Evolutionary conservation across 495 filamentous ascomycete species (phyloP).

Genomic region (Bombardia bombarda): DNA sequence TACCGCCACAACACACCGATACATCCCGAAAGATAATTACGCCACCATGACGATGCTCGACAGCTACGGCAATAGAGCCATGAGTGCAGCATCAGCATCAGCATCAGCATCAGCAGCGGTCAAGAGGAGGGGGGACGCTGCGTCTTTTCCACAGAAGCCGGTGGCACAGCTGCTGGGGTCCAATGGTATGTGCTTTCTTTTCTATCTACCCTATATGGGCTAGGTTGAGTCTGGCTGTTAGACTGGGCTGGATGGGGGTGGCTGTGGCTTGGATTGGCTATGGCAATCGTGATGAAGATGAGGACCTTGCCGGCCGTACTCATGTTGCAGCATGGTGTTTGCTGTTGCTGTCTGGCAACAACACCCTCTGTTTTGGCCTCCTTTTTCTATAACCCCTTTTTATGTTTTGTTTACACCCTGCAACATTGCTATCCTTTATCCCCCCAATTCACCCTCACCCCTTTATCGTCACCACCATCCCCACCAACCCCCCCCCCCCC

Average conservation of each 20-base stretch:
- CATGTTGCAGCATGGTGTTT: background rate
- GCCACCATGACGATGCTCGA: no score
- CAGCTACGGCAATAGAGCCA: no score
- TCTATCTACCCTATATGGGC: background rate
- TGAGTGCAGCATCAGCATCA: no score
- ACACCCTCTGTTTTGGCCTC: background rate
- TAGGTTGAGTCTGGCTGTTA: no score
- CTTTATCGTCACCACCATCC: background rate
- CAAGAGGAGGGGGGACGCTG: background rate
- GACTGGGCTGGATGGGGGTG: no score
- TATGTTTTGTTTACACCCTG: background rate
- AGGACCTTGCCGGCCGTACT: background rate
- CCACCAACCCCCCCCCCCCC: background rate
- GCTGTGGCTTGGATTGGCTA: no score
- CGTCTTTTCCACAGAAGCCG: constrained; percentile 30
- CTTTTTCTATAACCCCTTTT: background rate
- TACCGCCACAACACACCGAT: no score
- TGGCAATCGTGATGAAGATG: no score
- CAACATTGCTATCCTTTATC: constrained; percentile 1
- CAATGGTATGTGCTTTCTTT: constrained; percentile 13
- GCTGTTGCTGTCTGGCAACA: background rate
- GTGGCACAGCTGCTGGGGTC: constrained; percentile 37
- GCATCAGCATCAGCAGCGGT: background rate
- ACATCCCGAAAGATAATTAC: no score
- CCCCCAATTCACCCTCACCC: constrained; percentile 9